Evolutionary conservation across 2,329 filamentous ascomycete species (phyloP).

Genomic region (Ophiostoma quercus): DNA sequence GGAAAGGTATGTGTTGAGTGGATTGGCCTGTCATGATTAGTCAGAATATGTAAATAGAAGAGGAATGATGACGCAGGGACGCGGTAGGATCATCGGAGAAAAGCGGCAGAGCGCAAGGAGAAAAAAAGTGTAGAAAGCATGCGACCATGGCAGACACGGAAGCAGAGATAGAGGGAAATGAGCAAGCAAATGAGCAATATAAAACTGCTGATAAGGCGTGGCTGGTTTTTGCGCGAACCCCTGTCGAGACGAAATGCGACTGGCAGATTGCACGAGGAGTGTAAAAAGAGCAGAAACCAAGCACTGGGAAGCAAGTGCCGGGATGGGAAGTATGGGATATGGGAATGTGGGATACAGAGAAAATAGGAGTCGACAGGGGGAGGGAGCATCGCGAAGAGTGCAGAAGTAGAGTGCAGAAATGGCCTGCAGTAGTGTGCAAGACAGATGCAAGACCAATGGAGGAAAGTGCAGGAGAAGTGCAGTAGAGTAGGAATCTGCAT

Average conservation of each 20-base stretch:
- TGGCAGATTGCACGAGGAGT: not conserved
- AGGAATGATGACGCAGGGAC: conserved; percentile 21
- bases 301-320: not conserved
- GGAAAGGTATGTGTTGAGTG: conserved; percentile 88
- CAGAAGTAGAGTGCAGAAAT: not conserved
- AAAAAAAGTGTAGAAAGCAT: conserved; percentile 8
- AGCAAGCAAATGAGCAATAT: conserved; percentile 20
- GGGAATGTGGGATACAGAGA: not conserved
- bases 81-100: conserved; percentile 27
- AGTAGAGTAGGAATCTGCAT: not conserved
- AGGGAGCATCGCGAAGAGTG: not conserved
- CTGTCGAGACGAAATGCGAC: conserved; percentile 20
- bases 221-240: conserved; percentile 18
- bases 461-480: not conserved
- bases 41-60: conserved; percentile 32
- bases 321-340: not conserved
- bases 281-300: not conserved
- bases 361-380: not conserved
- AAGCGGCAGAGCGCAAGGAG: conserved; percentile 27
- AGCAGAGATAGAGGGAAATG: conserved; percentile 9
- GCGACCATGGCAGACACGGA: not conserved
- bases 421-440: not conserved
- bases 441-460: not conserved
- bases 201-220: not conserved
- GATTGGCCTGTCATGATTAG: conserved; percentile 65